These are phyloP conservation scores for Exophiala aquamarina DNA, from an alignment of 2,329 filamentous ascomycete species.

Conservation along the genomic window DNA sequence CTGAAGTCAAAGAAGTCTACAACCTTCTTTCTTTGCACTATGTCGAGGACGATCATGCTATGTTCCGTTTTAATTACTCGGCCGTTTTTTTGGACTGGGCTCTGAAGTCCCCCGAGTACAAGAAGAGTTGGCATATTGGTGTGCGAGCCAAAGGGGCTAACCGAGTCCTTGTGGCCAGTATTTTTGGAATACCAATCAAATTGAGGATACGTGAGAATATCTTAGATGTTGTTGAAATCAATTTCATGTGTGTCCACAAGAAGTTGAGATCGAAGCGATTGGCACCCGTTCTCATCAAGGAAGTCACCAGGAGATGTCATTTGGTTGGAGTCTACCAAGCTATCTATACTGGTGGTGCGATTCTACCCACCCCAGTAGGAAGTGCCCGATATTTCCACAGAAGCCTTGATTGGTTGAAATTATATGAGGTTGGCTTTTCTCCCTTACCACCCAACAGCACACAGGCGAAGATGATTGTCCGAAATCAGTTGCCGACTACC, in stretches of 20 bases:
- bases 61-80: constrained; percentile 98
- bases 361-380: constrained; percentile 87
- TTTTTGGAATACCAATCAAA: constrained; percentile 85
- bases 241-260: constrained; percentile 98
- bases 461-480: constrained; percentile 78
- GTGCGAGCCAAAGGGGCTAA: constrained; percentile 76
- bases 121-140: constrained; percentile 90
- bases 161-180: constrained; percentile 88
- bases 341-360: constrained; percentile 89
- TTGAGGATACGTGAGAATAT: constrained; percentile 75
- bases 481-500: constrained; percentile 76
- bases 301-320: constrained; percentile 92
- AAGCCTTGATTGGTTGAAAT: constrained; percentile 90
- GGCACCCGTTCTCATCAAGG: constrained; percentile 92
- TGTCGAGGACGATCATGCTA: constrained; percentile 94
- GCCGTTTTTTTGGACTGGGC: constrained; percentile 88
- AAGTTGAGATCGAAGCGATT: constrained; percentile 92
- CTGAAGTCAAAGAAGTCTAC: constrained; percentile 83
- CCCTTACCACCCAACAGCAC: constrained; percentile 81
- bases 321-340: constrained; percentile 86
- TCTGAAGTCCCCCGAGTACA: constrained; percentile 91
- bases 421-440: constrained; percentile 92
- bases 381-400: constrained; percentile 96
- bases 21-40: constrained; percentile 91
- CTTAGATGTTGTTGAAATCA: constrained; percentile 85